These are phyloP conservation scores for Zygoascus bituminiphila DNA, from an alignment of 805 yeast species.

Conservation along the genomic window DNA sequence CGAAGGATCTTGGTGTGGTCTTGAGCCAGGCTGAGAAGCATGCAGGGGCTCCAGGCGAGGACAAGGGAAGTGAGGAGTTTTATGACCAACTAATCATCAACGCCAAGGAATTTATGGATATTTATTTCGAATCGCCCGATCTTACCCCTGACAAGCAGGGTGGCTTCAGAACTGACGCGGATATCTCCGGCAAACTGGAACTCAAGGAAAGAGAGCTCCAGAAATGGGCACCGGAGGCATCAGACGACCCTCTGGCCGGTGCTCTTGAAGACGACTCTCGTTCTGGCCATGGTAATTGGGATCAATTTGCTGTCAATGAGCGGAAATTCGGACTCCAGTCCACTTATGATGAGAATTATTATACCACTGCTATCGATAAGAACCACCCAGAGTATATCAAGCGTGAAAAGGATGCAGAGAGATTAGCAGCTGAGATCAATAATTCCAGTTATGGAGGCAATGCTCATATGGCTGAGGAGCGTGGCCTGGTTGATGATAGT, in stretches of 20 bases:
- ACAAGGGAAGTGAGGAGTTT: conserved; percentile 28
- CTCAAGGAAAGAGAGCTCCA: conserved; percentile 63
- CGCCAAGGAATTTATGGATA: conserved; percentile 44
- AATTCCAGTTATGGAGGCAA: conserved; percentile 54
- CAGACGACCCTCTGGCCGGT: conserved; percentile 20
- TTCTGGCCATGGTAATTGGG: conserved; percentile 46
- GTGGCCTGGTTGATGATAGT: conserved; percentile 77
- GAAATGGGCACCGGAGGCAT: conserved; percentile 73
- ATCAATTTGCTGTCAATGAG: conserved; percentile 90
- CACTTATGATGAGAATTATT: conserved; percentile 73
- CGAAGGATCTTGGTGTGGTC: conserved; percentile 47
- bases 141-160: conserved; percentile 21
- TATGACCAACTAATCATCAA: conserved; percentile 37
- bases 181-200: conserved; percentile 50
- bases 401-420: conserved; percentile 62
- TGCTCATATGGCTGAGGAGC: conserved; percentile 82
- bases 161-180: conserved; percentile 75
- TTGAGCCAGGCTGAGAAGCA: conserved; percentile 43
- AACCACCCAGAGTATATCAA: conserved; percentile 64
- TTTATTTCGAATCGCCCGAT: conserved; percentile 38
- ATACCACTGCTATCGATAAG: conserved; percentile 71
- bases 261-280: conserved; percentile 30
- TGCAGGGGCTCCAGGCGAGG: conserved; percentile 30
- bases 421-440: conserved; percentile 78
- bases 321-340: conserved; percentile 82